Conservation (phyloP, 495 filamentous ascomycete species). For the Talaromyces adpressus region DNA sequence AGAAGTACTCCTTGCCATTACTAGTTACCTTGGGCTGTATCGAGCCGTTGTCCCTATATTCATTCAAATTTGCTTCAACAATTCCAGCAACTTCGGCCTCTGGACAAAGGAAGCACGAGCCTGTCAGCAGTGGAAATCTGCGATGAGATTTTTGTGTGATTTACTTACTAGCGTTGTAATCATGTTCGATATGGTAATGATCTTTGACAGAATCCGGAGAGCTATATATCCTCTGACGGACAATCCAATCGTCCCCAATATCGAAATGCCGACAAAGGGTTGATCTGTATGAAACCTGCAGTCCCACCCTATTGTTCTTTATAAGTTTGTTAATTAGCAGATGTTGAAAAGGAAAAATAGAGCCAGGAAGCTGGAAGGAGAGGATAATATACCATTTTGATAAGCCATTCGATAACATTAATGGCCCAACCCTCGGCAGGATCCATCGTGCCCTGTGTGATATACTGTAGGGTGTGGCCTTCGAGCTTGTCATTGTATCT, state of each 20-base stretch:
- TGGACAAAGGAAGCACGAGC: background rate
- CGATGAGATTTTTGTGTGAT: background rate
- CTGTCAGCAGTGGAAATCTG: background rate
- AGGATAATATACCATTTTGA: background rate
- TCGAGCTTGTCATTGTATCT: background rate
- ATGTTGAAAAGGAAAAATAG: too few species aligned
- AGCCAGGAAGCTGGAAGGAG: background rate
- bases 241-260: background rate
- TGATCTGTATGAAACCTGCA: background rate
- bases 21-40: background rate
- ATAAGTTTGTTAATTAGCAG: background rate
- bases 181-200: background rate
- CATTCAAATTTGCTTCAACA: slow-evolving; percentile 7
- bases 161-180: background rate
- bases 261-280: background rate
- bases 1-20: background rate
- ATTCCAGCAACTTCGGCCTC: background rate
- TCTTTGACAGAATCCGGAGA: background rate
- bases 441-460: background rate
- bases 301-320: background rate
- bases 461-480: background rate
- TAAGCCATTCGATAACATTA: slow-evolving; percentile 8
- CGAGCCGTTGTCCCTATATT: background rate
- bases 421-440: background rate
- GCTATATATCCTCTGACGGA: background rate